phyloP scores from a whole-genome alignment of 352 stramenopile genomes.

The Pythium monospermum region DNA sequence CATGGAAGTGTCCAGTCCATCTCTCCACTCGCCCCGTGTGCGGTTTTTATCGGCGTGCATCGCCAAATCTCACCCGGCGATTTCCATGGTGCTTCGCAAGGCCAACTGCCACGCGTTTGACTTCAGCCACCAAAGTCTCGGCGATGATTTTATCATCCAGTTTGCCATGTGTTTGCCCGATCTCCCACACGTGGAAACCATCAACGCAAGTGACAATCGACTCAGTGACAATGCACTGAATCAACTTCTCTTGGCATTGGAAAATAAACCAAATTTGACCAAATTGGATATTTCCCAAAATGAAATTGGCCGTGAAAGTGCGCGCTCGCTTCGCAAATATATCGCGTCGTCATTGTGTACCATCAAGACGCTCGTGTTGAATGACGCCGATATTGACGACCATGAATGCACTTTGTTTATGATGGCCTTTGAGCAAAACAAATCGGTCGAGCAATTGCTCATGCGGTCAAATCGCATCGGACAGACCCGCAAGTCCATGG shows the following conservation, averaged over 20 bases:
- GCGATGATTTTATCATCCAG: conserved; percentile 51
- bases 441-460: conserved; percentile 53
- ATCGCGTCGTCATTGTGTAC: conserved; percentile 62
- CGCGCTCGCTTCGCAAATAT: conserved; percentile 45
- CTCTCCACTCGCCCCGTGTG: conserved; percentile 39
- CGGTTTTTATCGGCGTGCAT: conserved; percentile 49
- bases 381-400: conserved; percentile 54
- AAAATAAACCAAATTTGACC: conserved; percentile 63
- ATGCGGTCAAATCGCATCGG: conserved; percentile 76
- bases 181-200: conserved; percentile 56
- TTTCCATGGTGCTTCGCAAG: conserved; percentile 44
- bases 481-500: conserved; percentile 27
- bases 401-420: conserved; percentile 66
- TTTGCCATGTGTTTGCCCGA: conserved; percentile 57
- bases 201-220: conserved; percentile 58
- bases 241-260: conserved; percentile 42
- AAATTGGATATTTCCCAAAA: conserved; percentile 64
- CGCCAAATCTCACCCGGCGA: conserved; percentile 33
- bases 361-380: conserved; percentile 43
- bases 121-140: conserved; percentile 60
- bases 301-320: conserved; percentile 39
- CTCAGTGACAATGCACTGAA: conserved; percentile 50
- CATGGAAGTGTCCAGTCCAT: conserved; percentile 12
- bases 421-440: conserved; percentile 68
- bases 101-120: conserved; percentile 39